phyloP scores from a whole-genome alignment of 768 basidiomycete species.

The Leccinum uliginosum region DNA sequence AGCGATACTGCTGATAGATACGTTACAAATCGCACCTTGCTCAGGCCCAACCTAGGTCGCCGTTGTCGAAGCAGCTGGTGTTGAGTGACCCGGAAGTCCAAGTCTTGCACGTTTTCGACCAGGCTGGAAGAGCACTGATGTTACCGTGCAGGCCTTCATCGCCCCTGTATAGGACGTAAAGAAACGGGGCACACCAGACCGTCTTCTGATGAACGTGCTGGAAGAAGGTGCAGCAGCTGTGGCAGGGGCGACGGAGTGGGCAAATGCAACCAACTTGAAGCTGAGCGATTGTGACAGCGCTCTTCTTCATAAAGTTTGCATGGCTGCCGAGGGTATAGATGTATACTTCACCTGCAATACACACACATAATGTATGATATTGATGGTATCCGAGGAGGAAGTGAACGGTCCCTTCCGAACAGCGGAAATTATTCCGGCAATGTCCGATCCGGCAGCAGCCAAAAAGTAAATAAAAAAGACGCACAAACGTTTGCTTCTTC shows the following conservation, averaged over 20 bases:
- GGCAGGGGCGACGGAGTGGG: neutral
- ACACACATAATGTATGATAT: neutral
- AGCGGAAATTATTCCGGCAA: slow-evolving; percentile 8
- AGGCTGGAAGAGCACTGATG: neutral
- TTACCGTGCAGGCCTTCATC: slow-evolving; percentile 8
- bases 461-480: slow-evolving; percentile 6
- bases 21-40: slow-evolving; percentile 3
- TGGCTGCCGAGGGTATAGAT: no score
- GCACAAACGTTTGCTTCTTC: slow-evolving; percentile 5
- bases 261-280: neutral
- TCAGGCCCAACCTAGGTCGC: neutral
- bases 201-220: neutral
- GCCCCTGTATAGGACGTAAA: neutral
- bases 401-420: no score
- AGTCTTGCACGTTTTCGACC: no score
- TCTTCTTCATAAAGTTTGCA: no score
- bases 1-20: slow-evolving; percentile 12
- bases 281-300: neutral
- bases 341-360: neutral
- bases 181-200: neutral
- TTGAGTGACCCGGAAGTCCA: slow-evolving; percentile 15
- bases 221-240: neutral
- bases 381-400: no score
- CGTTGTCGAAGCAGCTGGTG: neutral
- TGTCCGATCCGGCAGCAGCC: slow-evolving; percentile 4